phyloP scores from a whole-genome alignment of 2,329 filamentous ascomycete genomes.

The Ophioceras dolichostomum region DNA sequence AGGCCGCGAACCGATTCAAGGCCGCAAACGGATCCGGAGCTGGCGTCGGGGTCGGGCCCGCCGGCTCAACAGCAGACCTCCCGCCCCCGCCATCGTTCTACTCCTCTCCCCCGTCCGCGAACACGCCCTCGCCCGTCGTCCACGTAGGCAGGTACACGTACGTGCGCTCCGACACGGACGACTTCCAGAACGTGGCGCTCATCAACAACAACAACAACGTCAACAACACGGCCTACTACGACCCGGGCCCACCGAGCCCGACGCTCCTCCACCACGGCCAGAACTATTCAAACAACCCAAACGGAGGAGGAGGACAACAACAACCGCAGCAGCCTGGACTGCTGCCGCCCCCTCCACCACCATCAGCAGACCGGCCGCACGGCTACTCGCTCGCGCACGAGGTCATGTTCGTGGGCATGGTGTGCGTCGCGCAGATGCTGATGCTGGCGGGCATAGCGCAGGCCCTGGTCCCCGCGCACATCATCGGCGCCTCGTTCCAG shows the following conservation, averaged over 20 bases:
- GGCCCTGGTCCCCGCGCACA: constrained; percentile 31
- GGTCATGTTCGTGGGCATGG: constrained; percentile 22
- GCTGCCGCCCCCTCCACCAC: neutral
- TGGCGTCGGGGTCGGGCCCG: neutral
- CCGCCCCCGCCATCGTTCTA: no score
- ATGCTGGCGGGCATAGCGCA: constrained; percentile 35
- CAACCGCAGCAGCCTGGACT: neutral
- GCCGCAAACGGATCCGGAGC: constrained; percentile 5
- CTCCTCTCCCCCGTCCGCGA: neutral
- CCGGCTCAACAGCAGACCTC: no score
- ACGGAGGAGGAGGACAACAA: neutral
- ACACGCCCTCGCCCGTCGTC: constrained; percentile 9
- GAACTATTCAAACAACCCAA: no score
- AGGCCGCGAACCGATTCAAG: constrained; percentile 8
- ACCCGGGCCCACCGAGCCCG: neutral
- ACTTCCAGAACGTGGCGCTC: constrained; percentile 6
- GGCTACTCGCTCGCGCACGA: constrained; percentile 15
- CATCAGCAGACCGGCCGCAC: constrained; percentile 6
- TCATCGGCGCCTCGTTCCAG: constrained; percentile 33
- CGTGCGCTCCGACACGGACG: constrained; percentile 11
- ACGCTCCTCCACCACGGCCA: neutral
- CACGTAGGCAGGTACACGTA: constrained; percentile 13
- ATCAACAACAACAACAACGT: no score
- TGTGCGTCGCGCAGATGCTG: constrained; percentile 29
- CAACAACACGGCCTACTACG: no score